Conservation (phyloP, 164 flowering plant species). For the Aristolochia fimbriata region DNA sequence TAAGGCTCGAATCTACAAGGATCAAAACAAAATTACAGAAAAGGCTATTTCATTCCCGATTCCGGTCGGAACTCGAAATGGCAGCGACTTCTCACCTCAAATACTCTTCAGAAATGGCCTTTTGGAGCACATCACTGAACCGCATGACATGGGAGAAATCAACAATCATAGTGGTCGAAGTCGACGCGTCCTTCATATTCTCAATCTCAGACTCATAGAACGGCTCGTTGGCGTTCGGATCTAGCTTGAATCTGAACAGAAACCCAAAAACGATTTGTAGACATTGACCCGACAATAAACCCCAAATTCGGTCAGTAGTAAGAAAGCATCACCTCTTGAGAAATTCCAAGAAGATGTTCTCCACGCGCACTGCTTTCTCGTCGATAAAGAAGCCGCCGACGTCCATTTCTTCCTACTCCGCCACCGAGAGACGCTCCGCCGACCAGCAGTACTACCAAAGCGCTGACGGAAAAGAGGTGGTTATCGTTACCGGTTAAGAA, state of each 20-base stretch:
- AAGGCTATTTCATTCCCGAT: too few relatives aligned
- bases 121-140: conserved; percentile 65
- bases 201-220: conserved; percentile 68
- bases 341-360: conserved; percentile 79
- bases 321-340: conserved; percentile 46
- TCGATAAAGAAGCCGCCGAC: conserved; percentile 58
- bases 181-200: conserved; percentile 47
- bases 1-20: conserved; percentile 63
- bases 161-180: conserved; percentile 80
- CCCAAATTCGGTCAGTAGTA: not conserved
- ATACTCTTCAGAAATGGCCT: conserved; percentile 76
- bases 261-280: not conserved
- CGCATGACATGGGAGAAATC: conserved; percentile 93
- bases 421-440: not conserved
- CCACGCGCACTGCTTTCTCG: conserved; percentile 73
- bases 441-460: not conserved
- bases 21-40: not conserved
- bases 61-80: too few relatives aligned
- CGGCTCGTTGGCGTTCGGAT: conserved; percentile 27
- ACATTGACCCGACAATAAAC: not conserved
- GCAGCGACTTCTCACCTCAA: conserved; percentile 30
- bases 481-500: not conserved
- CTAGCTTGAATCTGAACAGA: conserved; percentile 36
- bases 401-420: conserved; percentile 13
- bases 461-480: not conserved